These are phyloP conservation scores for Zasmidium cellare DNA, from an alignment of 2,329 filamentous ascomycete species.

Conservation along the genomic window DNA sequence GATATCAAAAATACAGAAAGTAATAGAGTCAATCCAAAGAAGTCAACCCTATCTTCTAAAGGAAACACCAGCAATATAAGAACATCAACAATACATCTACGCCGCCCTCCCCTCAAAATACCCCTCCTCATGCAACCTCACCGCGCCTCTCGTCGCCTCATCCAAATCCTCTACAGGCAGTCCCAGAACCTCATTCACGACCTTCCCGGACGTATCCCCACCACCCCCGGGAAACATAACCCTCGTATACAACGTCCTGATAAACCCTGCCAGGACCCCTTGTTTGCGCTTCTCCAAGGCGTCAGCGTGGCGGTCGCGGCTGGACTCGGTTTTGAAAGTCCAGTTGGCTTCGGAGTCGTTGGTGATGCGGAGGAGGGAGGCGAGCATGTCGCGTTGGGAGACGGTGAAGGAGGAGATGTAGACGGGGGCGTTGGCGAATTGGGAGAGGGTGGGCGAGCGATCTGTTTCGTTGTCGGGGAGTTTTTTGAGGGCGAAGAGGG, in stretches of 20 bases:
- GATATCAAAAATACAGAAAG: not conserved
- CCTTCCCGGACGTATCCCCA: slow-evolving; percentile 40
- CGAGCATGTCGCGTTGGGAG: slow-evolving; percentile 65
- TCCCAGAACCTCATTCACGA: slow-evolving; percentile 56
- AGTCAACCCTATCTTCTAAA: not conserved
- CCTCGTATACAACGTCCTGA: slow-evolving; percentile 55
- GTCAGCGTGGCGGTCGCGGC: slow-evolving; percentile 50
- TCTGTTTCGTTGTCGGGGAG: not conserved
- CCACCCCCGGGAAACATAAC: slow-evolving; percentile 46
- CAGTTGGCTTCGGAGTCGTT: slow-evolving; percentile 61
- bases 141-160: slow-evolving; percentile 51
- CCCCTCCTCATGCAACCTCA: slow-evolving; percentile 36
- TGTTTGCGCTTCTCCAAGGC: slow-evolving; percentile 47
- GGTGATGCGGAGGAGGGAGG: slow-evolving; percentile 58
- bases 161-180: slow-evolving; percentile 61
- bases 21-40: not conserved
- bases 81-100: not conserved
- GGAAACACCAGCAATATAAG: no score
- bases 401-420: slow-evolving; percentile 58
- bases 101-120: not conserved
- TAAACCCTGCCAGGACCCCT: slow-evolving; percentile 49
- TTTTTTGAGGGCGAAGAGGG: slow-evolving; percentile 33
- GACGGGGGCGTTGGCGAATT: slow-evolving; percentile 51
- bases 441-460: slow-evolving; percentile 16
- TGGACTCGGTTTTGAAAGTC: slow-evolving; percentile 53